Evolutionary conservation across 108 stramenopile genomes (phyloP).

Genomic region (Pseudonitzschia multiseries): DNA sequence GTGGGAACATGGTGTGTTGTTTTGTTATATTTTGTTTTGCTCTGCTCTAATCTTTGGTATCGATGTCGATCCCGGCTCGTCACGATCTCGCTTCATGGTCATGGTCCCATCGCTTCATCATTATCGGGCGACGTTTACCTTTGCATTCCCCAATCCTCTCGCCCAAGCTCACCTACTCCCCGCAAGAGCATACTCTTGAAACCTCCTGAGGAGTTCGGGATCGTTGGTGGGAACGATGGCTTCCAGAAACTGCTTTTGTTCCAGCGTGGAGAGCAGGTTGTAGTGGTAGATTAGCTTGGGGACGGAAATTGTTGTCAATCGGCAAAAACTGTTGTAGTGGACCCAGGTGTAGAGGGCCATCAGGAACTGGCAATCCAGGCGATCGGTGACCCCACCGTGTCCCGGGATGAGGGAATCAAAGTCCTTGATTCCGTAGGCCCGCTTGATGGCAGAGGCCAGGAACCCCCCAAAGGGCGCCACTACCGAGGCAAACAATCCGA

Average conservation of each 20-base stretch:
- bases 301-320: constrained; percentile 79
- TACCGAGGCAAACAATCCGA: constrained; percentile 87
- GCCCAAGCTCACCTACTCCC: background rate
- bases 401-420: constrained; percentile 96
- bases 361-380: constrained; percentile 98
- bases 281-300: constrained; percentile 84
- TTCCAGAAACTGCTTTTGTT: constrained; percentile 44
- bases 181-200: constrained; percentile 7
- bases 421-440: constrained; percentile 96
- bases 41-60: too few species aligned
- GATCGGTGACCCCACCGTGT: constrained; percentile 97
- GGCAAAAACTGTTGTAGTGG: constrained; percentile 94
- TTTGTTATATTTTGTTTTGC: too few species aligned
- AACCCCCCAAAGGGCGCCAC: constrained; percentile 99
- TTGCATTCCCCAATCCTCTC: too few species aligned
- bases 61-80: too few species aligned
- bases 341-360: constrained; percentile 97
- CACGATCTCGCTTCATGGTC: too few species aligned
- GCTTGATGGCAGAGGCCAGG: constrained; percentile 94
- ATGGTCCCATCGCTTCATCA: too few species aligned
- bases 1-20: too few species aligned
- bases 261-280: constrained; percentile 44
- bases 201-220: background rate
- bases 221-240: constrained; percentile 12
- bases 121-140: too few species aligned